A percentile compares a stretch with the other conserved stretches of the same genome.
Conservation (phyloP, 2,329 filamentous ascomycete species). For the Beauveria scarabaeidicola region DNA sequence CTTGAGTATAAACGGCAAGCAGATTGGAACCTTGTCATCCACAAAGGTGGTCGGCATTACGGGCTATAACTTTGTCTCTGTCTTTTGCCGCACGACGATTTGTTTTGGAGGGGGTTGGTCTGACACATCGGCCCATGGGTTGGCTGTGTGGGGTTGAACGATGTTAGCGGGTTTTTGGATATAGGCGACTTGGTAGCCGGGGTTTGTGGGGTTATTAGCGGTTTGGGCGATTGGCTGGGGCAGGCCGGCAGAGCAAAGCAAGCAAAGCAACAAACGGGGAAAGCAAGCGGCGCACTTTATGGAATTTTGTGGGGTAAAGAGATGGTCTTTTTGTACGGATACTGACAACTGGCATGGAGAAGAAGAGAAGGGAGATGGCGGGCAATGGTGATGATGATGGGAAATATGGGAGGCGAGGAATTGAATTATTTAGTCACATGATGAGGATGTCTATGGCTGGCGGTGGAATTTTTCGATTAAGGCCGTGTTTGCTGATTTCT, state of each 20-base stretch:
- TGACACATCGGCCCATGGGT: not conserved
- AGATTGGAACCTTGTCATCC: conserved; percentile 72
- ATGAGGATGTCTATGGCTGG: not conserved
- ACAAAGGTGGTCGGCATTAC: conserved; percentile 33
- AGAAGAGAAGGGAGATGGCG: not conserved
- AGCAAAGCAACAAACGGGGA: not conserved
- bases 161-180: not conserved
- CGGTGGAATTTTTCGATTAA: not conserved
- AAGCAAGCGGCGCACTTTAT: not conserved
- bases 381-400: not conserved
- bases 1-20: conserved; percentile 66
- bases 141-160: conserved; percentile 2
- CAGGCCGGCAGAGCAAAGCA: not conserved
- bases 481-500: not conserved
- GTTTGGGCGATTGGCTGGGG: not conserved
- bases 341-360: not conserved
- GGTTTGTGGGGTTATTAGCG: not conserved
- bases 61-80: not conserved
- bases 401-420: too few relatives aligned
- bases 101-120: not conserved
- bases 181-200: conserved; percentile 9
- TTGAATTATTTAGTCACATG: too few relatives aligned
- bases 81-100: not conserved
- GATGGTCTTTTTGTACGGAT: not conserved
- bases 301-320: not conserved